phyloP scores from a whole-genome alignment of 2,329 filamentous ascomycete genomes.

The Cladosporium oxysporum region DNA sequence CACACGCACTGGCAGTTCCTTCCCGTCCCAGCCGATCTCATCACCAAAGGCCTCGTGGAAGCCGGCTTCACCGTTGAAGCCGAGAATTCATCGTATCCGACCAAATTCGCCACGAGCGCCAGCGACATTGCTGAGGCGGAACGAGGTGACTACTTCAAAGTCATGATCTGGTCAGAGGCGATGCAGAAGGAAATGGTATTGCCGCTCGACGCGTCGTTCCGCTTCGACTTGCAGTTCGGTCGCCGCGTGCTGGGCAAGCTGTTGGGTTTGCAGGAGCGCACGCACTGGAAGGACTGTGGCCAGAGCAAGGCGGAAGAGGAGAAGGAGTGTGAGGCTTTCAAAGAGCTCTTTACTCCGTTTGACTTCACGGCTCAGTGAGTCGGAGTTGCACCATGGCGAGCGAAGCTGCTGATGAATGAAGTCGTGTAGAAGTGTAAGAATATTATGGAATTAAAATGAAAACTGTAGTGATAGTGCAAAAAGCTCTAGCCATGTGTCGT shows the following conservation, averaged over 20 bases:
- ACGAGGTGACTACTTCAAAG: conserved; percentile 37
- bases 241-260: conserved; percentile 86
- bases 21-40: conserved; percentile 68
- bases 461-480: neutral
- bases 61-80: conserved; percentile 87
- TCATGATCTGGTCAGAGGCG: conserved; percentile 43
- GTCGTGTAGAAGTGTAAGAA: neutral
- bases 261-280: conserved; percentile 73
- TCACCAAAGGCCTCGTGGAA: conserved; percentile 75
- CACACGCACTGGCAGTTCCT: conserved; percentile 95
- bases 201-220: conserved; percentile 71
- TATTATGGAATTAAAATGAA: neutral
- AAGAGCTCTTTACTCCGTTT: conserved; percentile 77
- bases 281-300: conserved; percentile 80
- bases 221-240: conserved; percentile 90
- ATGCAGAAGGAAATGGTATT: conserved; percentile 66
- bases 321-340: conserved; percentile 75
- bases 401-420: neutral
- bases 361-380: conserved; percentile 50
- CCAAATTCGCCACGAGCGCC: conserved; percentile 46
- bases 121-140: conserved; percentile 29
- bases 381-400: neutral
- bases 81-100: conserved; percentile 67
- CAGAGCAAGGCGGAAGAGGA: conserved; percentile 79
- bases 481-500: neutral